Evolutionary conservation across 2,329 filamentous ascomycete genomes (phyloP).

Genomic region (Torrubiellomyces zombiae): DNA sequence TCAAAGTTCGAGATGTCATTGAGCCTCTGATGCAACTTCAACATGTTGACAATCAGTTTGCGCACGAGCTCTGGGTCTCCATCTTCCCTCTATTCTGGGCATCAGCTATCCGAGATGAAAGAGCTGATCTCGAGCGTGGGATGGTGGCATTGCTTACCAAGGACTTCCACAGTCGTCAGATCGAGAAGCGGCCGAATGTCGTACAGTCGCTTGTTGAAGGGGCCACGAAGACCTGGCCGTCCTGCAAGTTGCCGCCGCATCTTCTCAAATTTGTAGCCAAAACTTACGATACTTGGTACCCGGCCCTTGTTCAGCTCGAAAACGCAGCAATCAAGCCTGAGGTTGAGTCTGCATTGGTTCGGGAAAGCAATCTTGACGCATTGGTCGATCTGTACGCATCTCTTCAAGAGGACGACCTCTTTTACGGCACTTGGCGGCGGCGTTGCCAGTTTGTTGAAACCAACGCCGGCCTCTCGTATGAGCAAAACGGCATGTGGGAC

Average conservation of each 20-base stretch:
- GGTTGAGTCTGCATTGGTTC: constrained; percentile 65
- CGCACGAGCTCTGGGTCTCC: constrained; percentile 78
- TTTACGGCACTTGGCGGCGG: constrained; percentile 92
- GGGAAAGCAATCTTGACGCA: constrained; percentile 91
- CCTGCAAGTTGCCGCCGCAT: constrained; percentile 86
- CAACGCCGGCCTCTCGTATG: constrained; percentile 90
- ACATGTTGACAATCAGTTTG: constrained; percentile 66
- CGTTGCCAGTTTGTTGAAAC: constrained; percentile 95
- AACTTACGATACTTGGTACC: constrained; percentile 95
- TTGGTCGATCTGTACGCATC: constrained; percentile 84
- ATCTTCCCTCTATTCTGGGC: constrained; percentile 94
- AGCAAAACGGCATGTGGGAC: constrained; percentile 99
- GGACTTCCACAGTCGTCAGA: constrained; percentile 86
- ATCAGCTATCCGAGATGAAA: constrained; percentile 70
- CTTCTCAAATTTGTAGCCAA: constrained; percentile 90
- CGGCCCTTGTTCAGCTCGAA: constrained; percentile 79
- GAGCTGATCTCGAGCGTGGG: constrained; percentile 75
- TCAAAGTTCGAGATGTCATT: constrained; percentile 75
- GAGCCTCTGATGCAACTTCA: constrained; percentile 86
- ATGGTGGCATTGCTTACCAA: constrained; percentile 84
- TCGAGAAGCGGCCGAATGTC: constrained; percentile 90
- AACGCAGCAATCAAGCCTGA: constrained; percentile 72
- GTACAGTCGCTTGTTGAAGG: constrained; percentile 84
- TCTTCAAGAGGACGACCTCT: constrained; percentile 88
- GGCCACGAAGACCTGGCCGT: constrained; percentile 65